A percentile compares a stretch with the other conserved stretches of the same genome.
Evolutionary conservation across 768 basidiomycete genomes (phyloP).

Genomic region (Phaffia tasmanica): DNA sequence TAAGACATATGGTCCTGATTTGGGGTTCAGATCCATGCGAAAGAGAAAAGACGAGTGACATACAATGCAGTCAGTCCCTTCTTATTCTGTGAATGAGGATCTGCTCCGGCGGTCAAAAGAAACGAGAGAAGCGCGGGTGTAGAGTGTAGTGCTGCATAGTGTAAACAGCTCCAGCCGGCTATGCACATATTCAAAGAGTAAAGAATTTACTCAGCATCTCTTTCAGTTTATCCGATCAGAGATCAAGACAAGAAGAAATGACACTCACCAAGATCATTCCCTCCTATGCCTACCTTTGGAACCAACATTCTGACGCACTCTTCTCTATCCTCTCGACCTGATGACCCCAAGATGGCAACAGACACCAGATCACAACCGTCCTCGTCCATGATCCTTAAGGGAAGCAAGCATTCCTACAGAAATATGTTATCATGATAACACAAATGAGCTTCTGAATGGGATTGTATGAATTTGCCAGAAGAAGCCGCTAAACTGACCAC

Average conservation of each 20-base stretch:
- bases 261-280: constrained; percentile 4
- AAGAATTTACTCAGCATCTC: constrained; percentile 46
- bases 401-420: constrained; percentile 10
- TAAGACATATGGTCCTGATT: not conserved
- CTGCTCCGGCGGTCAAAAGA: constrained; percentile 84
- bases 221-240: constrained; percentile 50
- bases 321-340: constrained; percentile 79
- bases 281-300: constrained; percentile 35
- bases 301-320: constrained; percentile 74
- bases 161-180: constrained; percentile 94
- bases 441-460: not conserved
- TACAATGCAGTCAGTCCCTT: constrained; percentile 66
- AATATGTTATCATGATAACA: not conserved
- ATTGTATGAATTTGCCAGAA: not conserved
- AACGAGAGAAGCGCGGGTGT: constrained; percentile 85
- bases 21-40: not conserved
- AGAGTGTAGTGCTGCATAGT: constrained; percentile 76
- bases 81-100: constrained; percentile 62
- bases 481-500: not conserved
- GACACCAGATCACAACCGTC: constrained; percentile 57
- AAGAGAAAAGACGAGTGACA: not conserved
- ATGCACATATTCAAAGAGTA: constrained; percentile 39
- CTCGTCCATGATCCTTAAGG: constrained; percentile 53
- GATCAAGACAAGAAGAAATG: not conserved
- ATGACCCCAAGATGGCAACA: constrained; percentile 43